phyloP scores from a whole-genome alignment of 257 asterid species.

The Solanum etuberosum region DNA sequence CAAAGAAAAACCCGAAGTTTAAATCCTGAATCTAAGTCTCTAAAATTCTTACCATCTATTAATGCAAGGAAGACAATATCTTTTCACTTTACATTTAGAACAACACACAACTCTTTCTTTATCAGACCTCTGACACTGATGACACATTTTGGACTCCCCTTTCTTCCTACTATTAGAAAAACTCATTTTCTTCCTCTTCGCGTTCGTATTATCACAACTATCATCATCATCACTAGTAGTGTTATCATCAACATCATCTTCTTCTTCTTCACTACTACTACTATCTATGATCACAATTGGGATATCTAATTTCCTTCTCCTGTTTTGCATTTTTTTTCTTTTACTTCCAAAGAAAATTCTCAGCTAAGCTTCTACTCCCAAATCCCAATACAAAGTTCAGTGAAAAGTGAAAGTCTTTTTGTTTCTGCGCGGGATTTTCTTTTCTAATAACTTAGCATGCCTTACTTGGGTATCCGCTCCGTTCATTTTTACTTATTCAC shows the following conservation, averaged over 20 bases:
- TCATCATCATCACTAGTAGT: neutral
- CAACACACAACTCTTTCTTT: slow-evolving; percentile 42
- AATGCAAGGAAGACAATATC: slow-evolving; percentile 35
- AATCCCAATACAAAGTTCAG: neutral
- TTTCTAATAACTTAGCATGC: neutral
- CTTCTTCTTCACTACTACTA: neutral
- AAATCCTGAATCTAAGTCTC: neutral
- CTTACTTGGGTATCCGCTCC: neutral
- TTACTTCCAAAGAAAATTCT: neutral
- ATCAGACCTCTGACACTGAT: slow-evolving; percentile 38
- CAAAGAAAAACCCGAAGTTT: neutral
- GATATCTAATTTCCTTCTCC: neutral
- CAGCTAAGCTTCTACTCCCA: neutral
- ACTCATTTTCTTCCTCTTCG: neutral
- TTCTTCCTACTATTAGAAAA: neutral
- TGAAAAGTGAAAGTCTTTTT: neutral
- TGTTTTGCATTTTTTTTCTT: neutral
- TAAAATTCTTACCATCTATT: slow-evolving; percentile 18
- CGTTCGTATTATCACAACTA: neutral
- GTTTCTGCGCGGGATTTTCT: neutral
- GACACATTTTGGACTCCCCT: slow-evolving; percentile 30
- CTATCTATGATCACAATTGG: neutral
- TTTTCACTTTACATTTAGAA: slow-evolving; percentile 26
- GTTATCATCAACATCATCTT: neutral
- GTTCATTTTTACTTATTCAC: neutral